Percentiles rank a stretch among this genome's conserved stretches.
These are phyloP conservation scores for Marasmius oreades DNA, from an alignment of 1,284 basidiomycete species.

Conservation along the genomic window DNA sequence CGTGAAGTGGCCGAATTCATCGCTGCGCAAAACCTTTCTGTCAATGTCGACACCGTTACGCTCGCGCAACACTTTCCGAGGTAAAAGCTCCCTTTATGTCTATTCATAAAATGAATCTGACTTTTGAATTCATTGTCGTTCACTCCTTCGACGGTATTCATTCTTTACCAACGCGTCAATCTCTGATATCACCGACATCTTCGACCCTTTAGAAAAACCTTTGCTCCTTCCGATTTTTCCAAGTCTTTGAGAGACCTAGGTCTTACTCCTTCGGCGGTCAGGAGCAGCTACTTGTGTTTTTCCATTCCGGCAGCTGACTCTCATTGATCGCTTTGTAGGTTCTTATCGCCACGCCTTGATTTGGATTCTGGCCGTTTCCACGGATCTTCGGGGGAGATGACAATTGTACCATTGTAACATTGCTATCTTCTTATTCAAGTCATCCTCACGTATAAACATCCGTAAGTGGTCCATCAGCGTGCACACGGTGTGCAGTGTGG, in stretches of 20 bases:
- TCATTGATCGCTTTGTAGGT: constrained; percentile 34
- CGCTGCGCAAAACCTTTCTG: constrained; percentile 64
- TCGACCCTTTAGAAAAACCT: constrained; percentile 55
- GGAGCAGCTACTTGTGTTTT: constrained; percentile 21
- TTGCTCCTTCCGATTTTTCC: constrained; percentile 58
- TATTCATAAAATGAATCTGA: neutral
- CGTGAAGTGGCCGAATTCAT: constrained; percentile 85
- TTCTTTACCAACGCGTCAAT: constrained; percentile 3
- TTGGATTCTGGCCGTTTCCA: neutral
- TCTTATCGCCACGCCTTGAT: constrained; percentile 46
- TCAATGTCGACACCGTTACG: constrained; percentile 73
- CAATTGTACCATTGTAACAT: neutral
- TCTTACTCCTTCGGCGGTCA: constrained; percentile 75
- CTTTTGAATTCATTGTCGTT: constrained; percentile 3
- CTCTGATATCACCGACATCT: neutral
- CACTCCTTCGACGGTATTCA: neutral
- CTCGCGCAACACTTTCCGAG: constrained; percentile 83
- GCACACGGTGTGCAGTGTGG: no score
- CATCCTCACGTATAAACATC: no score
- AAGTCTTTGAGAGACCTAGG: constrained; percentile 70
- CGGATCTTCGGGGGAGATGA: no score
- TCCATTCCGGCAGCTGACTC: neutral
- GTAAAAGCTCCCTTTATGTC: constrained; percentile 35
- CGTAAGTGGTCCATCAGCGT: no score
- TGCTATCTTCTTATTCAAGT: no score